phyloP scores from a whole-genome alignment of 768 basidiomycete genomes.

The Rhizopogon vinicolor region DNA sequence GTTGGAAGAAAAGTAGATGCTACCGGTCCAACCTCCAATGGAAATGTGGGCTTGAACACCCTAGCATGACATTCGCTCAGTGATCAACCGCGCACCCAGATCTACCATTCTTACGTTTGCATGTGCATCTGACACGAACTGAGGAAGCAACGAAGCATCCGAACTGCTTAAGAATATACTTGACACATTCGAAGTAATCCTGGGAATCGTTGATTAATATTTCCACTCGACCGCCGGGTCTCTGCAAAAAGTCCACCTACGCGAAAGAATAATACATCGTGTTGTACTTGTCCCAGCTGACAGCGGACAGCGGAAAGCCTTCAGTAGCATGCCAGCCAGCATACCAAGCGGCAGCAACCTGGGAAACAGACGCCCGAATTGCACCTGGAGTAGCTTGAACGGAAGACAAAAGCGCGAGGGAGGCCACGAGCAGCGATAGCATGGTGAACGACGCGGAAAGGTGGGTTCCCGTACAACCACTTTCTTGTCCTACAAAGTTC shows the following conservation, averaged over 20 bases:
- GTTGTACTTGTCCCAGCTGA: conserved; percentile 51
- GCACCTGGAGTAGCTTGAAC: background rate
- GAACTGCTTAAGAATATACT: background rate
- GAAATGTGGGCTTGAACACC: conserved; percentile 53
- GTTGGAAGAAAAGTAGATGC: conserved; percentile 53
- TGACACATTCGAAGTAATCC: conserved; percentile 5
- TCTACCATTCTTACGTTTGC: conserved; percentile 1
- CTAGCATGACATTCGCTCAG: conserved; percentile 26
- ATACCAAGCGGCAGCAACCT: background rate
- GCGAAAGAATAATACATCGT: conserved; percentile 59
- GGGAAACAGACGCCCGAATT: background rate
- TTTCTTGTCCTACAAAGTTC: background rate
- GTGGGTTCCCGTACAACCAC: too few species aligned
- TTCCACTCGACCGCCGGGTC: background rate
- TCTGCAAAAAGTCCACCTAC: conserved; percentile 25
- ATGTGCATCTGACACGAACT: conserved; percentile 6
- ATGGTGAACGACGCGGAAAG: background rate
- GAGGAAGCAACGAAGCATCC: background rate
- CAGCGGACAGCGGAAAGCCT: conserved; percentile 38
- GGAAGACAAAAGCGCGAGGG: background rate
- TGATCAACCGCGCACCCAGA: background rate
- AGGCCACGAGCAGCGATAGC: background rate
- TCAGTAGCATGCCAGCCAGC: conserved; percentile 3
- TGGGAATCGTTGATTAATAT: background rate
- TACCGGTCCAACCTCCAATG: conserved; percentile 67